Evolutionary conservation across 1,284 basidiomycete genomes (phyloP).

Genomic region (Fomitopsis betulina): DNA sequence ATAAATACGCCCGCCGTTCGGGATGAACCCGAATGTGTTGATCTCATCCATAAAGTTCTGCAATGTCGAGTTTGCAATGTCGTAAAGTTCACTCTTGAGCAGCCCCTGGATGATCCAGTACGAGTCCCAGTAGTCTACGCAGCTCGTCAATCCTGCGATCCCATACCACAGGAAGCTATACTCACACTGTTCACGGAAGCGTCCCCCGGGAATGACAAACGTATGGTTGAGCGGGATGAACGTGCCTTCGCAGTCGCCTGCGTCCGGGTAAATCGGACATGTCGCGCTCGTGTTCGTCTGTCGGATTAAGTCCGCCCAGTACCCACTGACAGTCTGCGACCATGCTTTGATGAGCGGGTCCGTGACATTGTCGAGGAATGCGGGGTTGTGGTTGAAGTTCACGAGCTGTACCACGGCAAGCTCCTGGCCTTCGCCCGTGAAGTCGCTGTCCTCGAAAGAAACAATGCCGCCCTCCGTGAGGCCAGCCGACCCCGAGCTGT

Average conservation of each 20-base stretch:
- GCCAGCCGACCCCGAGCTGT: conserved; percentile 19
- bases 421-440: conserved; percentile 83
- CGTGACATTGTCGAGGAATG: conserved; percentile 69
- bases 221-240: conserved; percentile 89
- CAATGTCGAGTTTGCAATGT: conserved; percentile 71
- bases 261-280: conserved; percentile 47
- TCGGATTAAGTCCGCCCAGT: conserved; percentile 79
- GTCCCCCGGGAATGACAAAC: conserved; percentile 83
- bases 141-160: neutral
- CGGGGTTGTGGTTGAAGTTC: conserved; percentile 61
- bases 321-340: conserved; percentile 73
- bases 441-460: conserved; percentile 73
- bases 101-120: conserved; percentile 88
- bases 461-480: conserved; percentile 58
- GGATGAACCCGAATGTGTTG: conserved; percentile 79
- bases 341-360: conserved; percentile 73
- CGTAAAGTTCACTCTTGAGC: conserved; percentile 72
- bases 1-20: conserved; percentile 86
- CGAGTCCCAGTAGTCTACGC: conserved; percentile 75
- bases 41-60: conserved; percentile 94
- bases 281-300: conserved; percentile 67
- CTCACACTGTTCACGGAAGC: conserved; percentile 69
- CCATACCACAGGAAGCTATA: conserved; percentile 3
- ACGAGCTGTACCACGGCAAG: conserved; percentile 60
- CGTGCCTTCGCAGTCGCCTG: conserved; percentile 68